phyloP scores from a whole-genome alignment of 139 green algal species.

The Chlorella ohadii region DNA sequence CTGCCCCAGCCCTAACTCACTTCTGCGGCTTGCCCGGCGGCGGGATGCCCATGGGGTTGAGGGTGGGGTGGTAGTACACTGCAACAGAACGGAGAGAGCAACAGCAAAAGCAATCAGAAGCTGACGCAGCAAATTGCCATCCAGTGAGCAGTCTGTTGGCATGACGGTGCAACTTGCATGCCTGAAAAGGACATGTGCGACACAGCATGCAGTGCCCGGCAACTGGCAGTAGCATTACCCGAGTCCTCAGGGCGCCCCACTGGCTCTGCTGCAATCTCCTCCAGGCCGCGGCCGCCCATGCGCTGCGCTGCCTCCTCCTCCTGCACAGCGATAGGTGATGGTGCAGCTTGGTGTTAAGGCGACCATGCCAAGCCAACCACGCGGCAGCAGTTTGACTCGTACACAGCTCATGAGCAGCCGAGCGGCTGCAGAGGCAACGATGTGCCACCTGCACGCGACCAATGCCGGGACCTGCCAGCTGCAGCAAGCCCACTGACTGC shows the following conservation, averaged over 20 bases:
- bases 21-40: slow-evolving; percentile 68
- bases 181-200: not conserved
- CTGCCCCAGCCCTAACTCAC: slow-evolving; percentile 16
- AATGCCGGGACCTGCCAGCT: no score
- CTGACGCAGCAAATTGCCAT: no score
- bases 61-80: slow-evolving; percentile 81
- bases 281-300: slow-evolving; percentile 19
- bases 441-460: no score
- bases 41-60: slow-evolving; percentile 72
- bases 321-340: not conserved
- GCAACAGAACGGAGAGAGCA: slow-evolving; percentile 37
- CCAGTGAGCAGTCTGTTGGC: no score
- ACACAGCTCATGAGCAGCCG: no score
- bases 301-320: slow-evolving; percentile 10
- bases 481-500: not conserved
- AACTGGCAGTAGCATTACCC: not conserved
- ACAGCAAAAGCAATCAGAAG: no score
- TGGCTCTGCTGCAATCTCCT: slow-evolving; percentile 28
- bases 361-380: no score
- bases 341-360: no score
- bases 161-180: no score
- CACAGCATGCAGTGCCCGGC: not conserved
- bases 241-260: slow-evolving; percentile 27
- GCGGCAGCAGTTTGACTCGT: no score
- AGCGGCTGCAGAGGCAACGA: no score